Base-by-base conservation (phyloP, 2,329 filamentous ascomycete genomes). In the Pseudomassariella vexata region DNA sequence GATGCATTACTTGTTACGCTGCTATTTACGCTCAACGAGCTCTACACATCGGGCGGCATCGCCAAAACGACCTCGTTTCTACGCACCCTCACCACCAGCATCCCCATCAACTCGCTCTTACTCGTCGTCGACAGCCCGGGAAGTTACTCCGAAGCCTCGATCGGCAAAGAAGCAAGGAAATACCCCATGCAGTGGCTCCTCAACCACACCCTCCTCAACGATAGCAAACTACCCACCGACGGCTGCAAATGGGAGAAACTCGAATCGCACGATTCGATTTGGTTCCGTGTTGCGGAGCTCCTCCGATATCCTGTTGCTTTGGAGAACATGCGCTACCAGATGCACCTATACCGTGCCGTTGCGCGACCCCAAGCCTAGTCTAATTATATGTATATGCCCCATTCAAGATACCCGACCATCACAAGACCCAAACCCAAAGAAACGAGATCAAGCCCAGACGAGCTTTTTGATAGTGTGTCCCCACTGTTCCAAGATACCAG, bases 171-270 rank as follows among this genome's bases (percentile, higher is more conserved):
- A 27, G 60, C 62, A 20, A 73, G 73, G 41, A 78, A 73, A 39
- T 96, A 96, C 53, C 90, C 90, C 0, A 96, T 95, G 88, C 82
- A 85, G 48, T 95, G 88, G 80, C 65, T 98, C 11, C 66, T 98
- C 3, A 83, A 95, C 48, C 84, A 92, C 52, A 84, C 86, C 2
- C 60, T 98, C 14, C 56, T 86, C 9, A 52, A 21, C 2, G 19
- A 12, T 19, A 19, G 27, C 24, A 33, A 26, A 11, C 20, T 26
- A 15, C 18, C 18, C 15, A 18, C 8, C 5, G 21, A 28, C 10
- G 59, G 52, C 3, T 56, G 59, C 33, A 46, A 60, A 16, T 96
- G 90, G 90, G 73, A 79, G 44, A 87, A 84, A 57, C 37, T 94
- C 3, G 66, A 83, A 33, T 76, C 77, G 15, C 71, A 88, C 39